Evolutionary conservation across 2,329 filamentous ascomycete species (phyloP).

Genomic region (Fusarium redolens): DNA sequence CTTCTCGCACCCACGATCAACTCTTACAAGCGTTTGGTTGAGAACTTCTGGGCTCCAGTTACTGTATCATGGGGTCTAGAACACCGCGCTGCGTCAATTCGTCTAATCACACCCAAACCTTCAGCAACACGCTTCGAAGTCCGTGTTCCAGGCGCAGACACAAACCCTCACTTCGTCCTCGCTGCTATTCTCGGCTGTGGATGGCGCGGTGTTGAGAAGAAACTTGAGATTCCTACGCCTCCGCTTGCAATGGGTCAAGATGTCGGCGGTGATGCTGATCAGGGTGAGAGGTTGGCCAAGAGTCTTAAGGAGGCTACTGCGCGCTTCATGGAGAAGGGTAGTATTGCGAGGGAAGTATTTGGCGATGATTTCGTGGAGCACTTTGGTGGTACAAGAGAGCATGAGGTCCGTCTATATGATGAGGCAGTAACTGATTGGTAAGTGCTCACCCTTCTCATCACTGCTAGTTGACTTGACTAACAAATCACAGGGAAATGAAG

Average conservation of each 20-base stretch:
- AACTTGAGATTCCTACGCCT: slow-evolving; percentile 82
- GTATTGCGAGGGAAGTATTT: slow-evolving; percentile 92
- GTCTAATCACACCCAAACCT: slow-evolving; percentile 87
- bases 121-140: slow-evolving; percentile 93
- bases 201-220: slow-evolving; percentile 92
- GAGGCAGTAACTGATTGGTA: slow-evolving; percentile 98
- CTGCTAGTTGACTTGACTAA: slow-evolving; percentile 4
- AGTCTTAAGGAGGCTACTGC: slow-evolving; percentile 85
- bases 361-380: slow-evolving; percentile 97
- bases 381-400: slow-evolving; percentile 89
- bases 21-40: slow-evolving; percentile 96
- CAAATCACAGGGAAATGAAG: slow-evolving; percentile 72
- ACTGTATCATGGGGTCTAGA: slow-evolving; percentile 98
- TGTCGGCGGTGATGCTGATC: slow-evolving; percentile 77
- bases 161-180: slow-evolving; percentile 89
- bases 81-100: slow-evolving; percentile 90
- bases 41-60: slow-evolving; percentile 99
- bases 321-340: slow-evolving; percentile 79
- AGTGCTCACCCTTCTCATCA: slow-evolving; percentile 50
- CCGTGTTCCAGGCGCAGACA: slow-evolving; percentile 92
- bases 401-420: slow-evolving; percentile 91
- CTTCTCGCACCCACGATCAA: slow-evolving; percentile 94
- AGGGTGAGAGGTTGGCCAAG: slow-evolving; percentile 83
- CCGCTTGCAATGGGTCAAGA: slow-evolving; percentile 88
- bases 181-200: slow-evolving; percentile 88